Conservation (phyloP, 495 filamentous ascomycete species). For the Xylaria intraflava region DNA sequence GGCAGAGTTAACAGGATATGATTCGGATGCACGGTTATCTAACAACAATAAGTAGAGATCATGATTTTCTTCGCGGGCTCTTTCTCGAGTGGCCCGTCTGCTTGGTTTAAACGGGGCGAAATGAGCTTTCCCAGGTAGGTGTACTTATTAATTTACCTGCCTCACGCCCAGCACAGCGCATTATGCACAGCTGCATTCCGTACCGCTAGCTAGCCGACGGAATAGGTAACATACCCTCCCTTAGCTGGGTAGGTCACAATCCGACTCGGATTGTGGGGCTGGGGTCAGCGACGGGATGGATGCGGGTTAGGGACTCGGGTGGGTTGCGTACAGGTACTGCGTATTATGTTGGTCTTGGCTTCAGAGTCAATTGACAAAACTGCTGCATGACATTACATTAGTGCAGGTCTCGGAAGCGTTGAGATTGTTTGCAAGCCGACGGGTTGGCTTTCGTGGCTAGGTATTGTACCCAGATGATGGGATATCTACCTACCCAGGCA, state of each 20-base stretch:
- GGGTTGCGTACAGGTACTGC: background rate
- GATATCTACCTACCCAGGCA: background rate
- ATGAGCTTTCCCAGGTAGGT: no score
- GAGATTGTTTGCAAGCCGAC: background rate
- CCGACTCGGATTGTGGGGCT: background rate
- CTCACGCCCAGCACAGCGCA: no score
- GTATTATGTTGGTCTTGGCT: background rate
- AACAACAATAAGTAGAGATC: no score
- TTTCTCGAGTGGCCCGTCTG: slow-evolving; percentile 1
- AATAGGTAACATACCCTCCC: no score
- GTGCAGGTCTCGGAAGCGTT: background rate
- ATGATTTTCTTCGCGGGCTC: no score
- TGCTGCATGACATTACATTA: background rate
- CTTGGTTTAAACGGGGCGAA: slow-evolving; percentile 6
- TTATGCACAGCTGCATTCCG: no score
- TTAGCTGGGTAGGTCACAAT: slow-evolving; percentile 6
- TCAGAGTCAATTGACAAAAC: background rate
- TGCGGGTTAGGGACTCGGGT: slow-evolving; percentile 3
- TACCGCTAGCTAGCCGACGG: no score
- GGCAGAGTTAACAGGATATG: no score
- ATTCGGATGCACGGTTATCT: no score
- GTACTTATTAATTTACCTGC: no score
- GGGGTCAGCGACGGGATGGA: background rate
- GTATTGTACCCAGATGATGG: background rate
- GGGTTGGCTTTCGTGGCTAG: background rate